phyloP scores from a whole-genome alignment of 768 basidiomycete genomes.

The Lentinula guzmanii region DNA sequence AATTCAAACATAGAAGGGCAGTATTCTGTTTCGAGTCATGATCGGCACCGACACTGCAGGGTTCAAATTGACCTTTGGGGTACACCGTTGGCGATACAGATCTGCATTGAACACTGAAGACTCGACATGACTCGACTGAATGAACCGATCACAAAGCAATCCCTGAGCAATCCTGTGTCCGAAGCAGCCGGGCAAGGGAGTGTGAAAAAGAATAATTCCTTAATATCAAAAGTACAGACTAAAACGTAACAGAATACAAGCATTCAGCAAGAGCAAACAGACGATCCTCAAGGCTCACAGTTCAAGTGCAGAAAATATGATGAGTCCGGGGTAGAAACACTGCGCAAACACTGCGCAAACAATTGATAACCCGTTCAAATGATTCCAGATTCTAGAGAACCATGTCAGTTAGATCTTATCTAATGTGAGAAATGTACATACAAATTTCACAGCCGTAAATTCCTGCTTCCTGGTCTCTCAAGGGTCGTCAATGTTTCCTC shows the following conservation, averaged over 20 bases:
- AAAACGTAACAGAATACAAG: neutral
- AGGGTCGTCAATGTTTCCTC: slow-evolving; percentile 51
- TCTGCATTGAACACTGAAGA: neutral
- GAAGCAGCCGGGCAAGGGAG: neutral
- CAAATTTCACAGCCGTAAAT: neutral
- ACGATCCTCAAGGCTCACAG: neutral
- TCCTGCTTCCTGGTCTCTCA: slow-evolving; percentile 23
- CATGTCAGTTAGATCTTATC: neutral
- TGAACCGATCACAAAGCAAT: no score
- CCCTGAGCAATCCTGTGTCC: neutral
- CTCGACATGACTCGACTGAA: neutral
- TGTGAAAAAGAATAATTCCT: no score
- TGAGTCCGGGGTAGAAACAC: neutral
- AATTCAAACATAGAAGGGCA: neutral
- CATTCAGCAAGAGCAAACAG: neutral
- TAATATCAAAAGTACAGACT: neutral
- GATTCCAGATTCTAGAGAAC: neutral
- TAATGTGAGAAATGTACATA: neutral
- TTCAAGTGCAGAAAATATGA: no score
- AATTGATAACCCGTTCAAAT: neutral
- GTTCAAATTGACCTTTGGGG: neutral
- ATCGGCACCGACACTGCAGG: neutral
- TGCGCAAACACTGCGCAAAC: neutral
- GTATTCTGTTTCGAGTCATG: neutral
- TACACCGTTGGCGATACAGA: neutral